Base-by-base conservation (phyloP, 2,329 filamentous ascomycete genomes). In the Venturia carpophila region DNA sequence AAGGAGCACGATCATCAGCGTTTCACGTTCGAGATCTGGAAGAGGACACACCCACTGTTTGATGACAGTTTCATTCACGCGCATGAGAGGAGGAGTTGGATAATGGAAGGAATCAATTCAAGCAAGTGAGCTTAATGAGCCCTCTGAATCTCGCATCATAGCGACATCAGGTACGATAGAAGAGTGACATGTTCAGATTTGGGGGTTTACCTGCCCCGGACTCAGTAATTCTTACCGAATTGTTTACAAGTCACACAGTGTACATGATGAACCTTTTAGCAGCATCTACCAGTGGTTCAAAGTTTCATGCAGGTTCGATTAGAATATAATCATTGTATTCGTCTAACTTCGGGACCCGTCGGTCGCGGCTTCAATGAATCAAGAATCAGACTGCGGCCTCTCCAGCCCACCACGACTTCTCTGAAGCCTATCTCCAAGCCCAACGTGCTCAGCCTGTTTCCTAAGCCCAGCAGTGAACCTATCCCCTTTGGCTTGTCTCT, bases 371-470 rank as follows among this genome's bases (percentile, higher is more conserved):
- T 27, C 30, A 37, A 52, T n/a, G 21, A 19, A 24, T 63, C n/a
- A 63, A 19, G 27, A 60, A 19, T 41, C 42, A 39, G n/a, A 39
- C 39, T 52, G 21, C 15, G 60, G 55, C 34, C 64, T 62, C 15
- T 47, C 52, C 55, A 65, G 24, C 34, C 64, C 64, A n/a, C 64
- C 58, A 24, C 64, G 27, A 24, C 45, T 55, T 41, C 58, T 65
- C 42, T 47, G 39, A 3, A 66, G n/a, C 41, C 64, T 21, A 27
- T 58, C 64, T 27, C 39, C 64, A 17, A 66, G 52, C 7, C 64
- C 64, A n/a, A 64, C 52, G 17, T 34, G 39, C 10, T 55, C 64
- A 41, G 64, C 60, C 60, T 66, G 64, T 27, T 58, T 41, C 21
- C 47, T 24, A 17, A 66, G 42, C 17, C 42, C 43, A 11, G 24